A percentile compares a stretch with the other conserved stretches of the same genome.
Evolutionary conservation across 371 early-diverging fungal genomes (phyloP).

Genomic region (Mortierella sp.): DNA sequence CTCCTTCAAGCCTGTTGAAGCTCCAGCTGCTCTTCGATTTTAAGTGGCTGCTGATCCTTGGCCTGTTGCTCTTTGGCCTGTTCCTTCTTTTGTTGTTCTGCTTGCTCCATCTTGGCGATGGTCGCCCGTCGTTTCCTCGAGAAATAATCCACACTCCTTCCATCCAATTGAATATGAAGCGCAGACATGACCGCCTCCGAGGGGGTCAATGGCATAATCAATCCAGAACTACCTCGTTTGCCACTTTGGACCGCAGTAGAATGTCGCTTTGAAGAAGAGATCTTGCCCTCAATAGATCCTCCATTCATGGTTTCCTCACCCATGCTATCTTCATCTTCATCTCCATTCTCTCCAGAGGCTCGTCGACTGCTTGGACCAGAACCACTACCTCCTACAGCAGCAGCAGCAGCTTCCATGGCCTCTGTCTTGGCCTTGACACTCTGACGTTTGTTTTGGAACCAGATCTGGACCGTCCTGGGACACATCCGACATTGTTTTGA

Average conservation of each 20-base stretch:
- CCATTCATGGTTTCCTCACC: background rate
- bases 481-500: constrained; percentile 92
- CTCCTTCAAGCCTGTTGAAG: background rate
- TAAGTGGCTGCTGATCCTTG: background rate
- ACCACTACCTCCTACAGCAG: constrained; percentile 6
- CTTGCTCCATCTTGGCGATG: constrained; percentile 15
- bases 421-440: constrained; percentile 58
- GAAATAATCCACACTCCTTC: constrained; percentile 51
- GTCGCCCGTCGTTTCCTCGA: constrained; percentile 44
- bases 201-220: constrained; percentile 15
- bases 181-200: constrained; percentile 50
- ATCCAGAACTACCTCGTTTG: constrained; percentile 21
- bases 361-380: background rate
- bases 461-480: constrained; percentile 87
- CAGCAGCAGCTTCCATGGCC: constrained; percentile 53
- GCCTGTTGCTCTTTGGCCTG: background rate
- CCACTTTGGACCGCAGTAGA: background rate
- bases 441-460: constrained; percentile 95
- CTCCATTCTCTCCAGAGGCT: constrained; percentile 1
- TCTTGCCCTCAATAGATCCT: constrained; percentile 1
- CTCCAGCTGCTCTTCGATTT: background rate
- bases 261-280: background rate
- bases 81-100: constrained; percentile 5
- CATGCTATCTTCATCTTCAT: constrained; percentile 9
- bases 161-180: constrained; percentile 49